Evolutionary conservation across 345 rosid species (phyloP).

Genomic region (Ceriops zippeliana): DNA sequence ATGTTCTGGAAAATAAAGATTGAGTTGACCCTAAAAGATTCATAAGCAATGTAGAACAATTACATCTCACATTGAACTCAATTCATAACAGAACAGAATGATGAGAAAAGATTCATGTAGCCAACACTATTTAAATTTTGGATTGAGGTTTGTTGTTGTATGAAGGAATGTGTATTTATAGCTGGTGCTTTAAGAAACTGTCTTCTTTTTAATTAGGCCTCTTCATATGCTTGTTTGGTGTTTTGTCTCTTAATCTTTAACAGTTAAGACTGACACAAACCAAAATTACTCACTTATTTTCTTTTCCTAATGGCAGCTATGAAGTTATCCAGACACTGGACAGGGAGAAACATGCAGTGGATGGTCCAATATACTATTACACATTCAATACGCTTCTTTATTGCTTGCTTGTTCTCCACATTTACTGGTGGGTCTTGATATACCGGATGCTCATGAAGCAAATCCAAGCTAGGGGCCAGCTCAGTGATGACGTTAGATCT

Average conservation of each 20-base stretch:
- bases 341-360: slow-evolving; percentile 18
- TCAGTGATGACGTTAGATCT: slow-evolving; percentile 36
- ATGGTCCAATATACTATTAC: slow-evolving; percentile 33
- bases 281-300: background rate
- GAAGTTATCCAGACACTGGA: slow-evolving; percentile 27
- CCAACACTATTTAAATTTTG: too few species aligned
- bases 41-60: too few species aligned
- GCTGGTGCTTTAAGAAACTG: background rate
- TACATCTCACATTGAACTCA: too few species aligned
- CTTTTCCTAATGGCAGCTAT: slow-evolving; percentile 17
- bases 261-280: background rate
- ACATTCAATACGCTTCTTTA: slow-evolving; percentile 28
- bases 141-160: background rate
- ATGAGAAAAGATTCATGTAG: too few species aligned
- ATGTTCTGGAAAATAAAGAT: background rate
- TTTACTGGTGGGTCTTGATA: slow-evolving; percentile 39
- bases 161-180: background rate
- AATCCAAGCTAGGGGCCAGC: slow-evolving; percentile 34
- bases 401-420: slow-evolving; percentile 32
- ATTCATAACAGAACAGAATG: too few species aligned
- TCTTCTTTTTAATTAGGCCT: background rate
- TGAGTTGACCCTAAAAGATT: background rate
- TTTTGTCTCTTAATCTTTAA: background rate
- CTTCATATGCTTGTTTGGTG: background rate
- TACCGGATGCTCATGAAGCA: slow-evolving; percentile 37